Evolutionary conservation across 2,329 filamentous ascomycete genomes (phyloP).

Genomic region (Venturia nashicola): DNA sequence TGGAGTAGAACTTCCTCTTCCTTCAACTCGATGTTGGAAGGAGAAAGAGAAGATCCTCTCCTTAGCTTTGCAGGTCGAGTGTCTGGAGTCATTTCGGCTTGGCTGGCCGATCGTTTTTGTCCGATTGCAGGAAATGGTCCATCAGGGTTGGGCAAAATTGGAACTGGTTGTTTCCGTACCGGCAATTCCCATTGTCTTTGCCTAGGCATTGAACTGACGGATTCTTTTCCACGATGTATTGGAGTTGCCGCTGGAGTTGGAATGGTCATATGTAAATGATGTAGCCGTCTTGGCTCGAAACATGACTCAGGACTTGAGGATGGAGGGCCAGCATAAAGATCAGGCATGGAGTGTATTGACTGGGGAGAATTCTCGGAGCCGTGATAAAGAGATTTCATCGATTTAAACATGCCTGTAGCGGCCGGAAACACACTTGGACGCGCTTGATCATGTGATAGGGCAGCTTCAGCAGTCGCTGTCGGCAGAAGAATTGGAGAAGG

Average conservation of each 20-base stretch:
- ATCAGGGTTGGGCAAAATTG: constrained; percentile 6
- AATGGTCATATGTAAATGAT: neutral
- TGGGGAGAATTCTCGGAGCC: neutral
- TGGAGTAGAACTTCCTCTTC: constrained; percentile 40
- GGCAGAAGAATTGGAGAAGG: neutral
- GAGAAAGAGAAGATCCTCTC: neutral
- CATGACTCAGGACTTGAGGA: neutral
- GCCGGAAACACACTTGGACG: neutral
- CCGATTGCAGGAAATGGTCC: neutral
- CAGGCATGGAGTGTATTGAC: neutral
- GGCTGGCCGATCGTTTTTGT: neutral
- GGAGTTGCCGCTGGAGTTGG: constrained; percentile 2
- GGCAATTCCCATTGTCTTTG: neutral
- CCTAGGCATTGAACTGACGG: neutral
- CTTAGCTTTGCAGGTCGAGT: neutral
- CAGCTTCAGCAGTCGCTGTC: neutral
- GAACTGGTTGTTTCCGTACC: neutral
- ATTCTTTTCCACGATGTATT: neutral
- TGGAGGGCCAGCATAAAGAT: neutral
- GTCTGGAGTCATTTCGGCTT: neutral
- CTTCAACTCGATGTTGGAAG: constrained; percentile 24
- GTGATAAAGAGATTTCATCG: neutral
- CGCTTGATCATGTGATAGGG: neutral
- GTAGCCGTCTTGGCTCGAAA: neutral
- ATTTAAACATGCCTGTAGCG: neutral